Conservation (phyloP, 768 basidiomycete genomes). For the Tricholoma flavovirens region DNA sequence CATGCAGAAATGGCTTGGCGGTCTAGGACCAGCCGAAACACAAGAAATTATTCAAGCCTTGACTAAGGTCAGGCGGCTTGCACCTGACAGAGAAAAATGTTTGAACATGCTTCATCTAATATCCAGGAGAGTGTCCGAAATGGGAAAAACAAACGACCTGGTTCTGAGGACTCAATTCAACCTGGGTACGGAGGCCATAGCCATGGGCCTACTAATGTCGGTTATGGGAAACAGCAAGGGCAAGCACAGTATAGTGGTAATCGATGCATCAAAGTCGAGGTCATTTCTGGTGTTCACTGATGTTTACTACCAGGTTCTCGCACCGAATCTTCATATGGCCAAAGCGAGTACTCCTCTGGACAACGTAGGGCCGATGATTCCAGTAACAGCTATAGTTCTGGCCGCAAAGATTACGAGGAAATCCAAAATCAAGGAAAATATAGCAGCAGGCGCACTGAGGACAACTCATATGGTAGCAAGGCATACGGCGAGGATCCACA, state of each 20-base stretch:
- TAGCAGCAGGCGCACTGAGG: constrained; percentile 2
- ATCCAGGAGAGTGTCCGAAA: constrained; percentile 46
- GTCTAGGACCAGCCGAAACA: constrained; percentile 38
- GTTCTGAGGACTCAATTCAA: constrained; percentile 39
- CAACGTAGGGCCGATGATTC: constrained; percentile 6
- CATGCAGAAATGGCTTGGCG: constrained; percentile 49
- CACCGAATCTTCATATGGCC: constrained; percentile 1
- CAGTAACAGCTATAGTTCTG: constrained; percentile 4
- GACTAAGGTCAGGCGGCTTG: constrained; percentile 39
- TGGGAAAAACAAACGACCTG: constrained; percentile 52
- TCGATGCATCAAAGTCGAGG: neutral
- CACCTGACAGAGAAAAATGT: neutral
- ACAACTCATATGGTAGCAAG: constrained; percentile 6
- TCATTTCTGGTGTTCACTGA: neutral
- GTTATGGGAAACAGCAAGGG: constrained; percentile 9
- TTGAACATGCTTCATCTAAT: neutral
- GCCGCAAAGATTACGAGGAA: constrained; percentile 4
- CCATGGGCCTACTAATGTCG: constrained; percentile 8
- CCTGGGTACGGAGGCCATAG: constrained; percentile 29
- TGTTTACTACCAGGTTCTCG: constrained; percentile 2
- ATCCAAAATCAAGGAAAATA: constrained; percentile 6
- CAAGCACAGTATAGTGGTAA: constrained; percentile 6
- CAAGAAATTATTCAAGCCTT: constrained; percentile 41
- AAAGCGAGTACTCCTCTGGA: neutral
- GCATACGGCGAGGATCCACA: constrained; percentile 6